These are phyloP conservation scores for Pyrenochaeta sp. DNA, from an alignment of 2,329 filamentous ascomycete genomes.

Conservation along the genomic window DNA sequence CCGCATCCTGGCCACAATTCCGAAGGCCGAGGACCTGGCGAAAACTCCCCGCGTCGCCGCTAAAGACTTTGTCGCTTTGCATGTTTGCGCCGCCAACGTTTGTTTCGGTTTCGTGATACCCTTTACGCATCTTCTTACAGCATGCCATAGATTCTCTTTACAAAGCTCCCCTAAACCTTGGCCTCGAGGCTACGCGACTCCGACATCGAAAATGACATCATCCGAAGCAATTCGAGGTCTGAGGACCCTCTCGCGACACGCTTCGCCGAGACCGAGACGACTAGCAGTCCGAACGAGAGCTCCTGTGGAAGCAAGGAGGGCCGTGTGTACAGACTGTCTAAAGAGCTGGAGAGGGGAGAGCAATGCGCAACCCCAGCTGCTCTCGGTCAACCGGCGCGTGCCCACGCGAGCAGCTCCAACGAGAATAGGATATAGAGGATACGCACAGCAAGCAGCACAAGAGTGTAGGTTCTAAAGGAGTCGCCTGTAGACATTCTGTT, in stretches of 20 bases:
- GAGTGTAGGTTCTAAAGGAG: constrained; percentile 22
- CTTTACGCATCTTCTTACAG: neutral
- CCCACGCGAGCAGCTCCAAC: constrained; percentile 7
- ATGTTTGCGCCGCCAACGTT: constrained; percentile 9
- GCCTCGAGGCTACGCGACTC: constrained; percentile 5
- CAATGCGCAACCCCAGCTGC: too few species aligned
- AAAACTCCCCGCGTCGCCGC: constrained; percentile 28
- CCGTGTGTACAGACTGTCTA: constrained; percentile 39
- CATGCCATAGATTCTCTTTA: constrained; percentile 15
- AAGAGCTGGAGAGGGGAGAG: constrained; percentile 17
- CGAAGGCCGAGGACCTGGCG: constrained; percentile 27
- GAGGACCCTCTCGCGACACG: constrained; percentile 34
- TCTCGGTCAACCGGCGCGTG: constrained; percentile 8
- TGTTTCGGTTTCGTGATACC: constrained; percentile 7
- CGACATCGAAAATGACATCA: constrained; percentile 42
- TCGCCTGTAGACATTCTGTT: neutral
- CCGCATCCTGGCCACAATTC: too few species aligned
- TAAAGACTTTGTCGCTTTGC: constrained; percentile 23
- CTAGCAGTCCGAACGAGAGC: constrained; percentile 5
- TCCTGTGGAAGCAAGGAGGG: constrained; percentile 14
- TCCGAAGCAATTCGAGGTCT: constrained; percentile 38
- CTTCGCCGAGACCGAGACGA: constrained; percentile 23
- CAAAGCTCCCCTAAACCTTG: neutral
- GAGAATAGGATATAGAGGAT: constrained; percentile 28
- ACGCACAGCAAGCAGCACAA: constrained; percentile 37